Percentiles rank a stretch among this genome's conserved stretches.
phyloP scores from a whole-genome alignment of 768 basidiomycete species.

The Termitomyces sp. region DNA sequence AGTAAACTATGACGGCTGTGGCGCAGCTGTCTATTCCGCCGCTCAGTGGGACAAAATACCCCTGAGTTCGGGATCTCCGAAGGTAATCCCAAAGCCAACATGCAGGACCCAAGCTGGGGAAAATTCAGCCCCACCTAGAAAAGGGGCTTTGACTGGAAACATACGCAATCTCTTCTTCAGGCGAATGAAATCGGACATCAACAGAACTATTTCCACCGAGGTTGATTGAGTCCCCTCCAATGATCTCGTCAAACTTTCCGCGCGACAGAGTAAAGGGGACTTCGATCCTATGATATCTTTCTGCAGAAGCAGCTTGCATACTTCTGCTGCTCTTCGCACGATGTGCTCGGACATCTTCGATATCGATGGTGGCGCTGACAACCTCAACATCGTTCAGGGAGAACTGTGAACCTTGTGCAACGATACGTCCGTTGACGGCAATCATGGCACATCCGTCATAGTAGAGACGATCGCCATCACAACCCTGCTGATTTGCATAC shows the following conservation, averaged over 20 bases:
- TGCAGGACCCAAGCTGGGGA: slow-evolving; percentile 82
- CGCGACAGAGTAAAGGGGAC: slow-evolving; percentile 76
- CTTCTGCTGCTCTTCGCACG: slow-evolving; percentile 79
- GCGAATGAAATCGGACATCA: slow-evolving; percentile 71
- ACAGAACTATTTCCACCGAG: slow-evolving; percentile 33
- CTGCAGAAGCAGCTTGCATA: slow-evolving; percentile 81
- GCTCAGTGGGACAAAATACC: slow-evolving; percentile 93
- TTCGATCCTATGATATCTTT: slow-evolving; percentile 78
- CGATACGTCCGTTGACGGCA: slow-evolving; percentile 86
- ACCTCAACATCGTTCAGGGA: slow-evolving; percentile 96
- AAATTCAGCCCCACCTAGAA: background rate
- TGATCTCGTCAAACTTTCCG: slow-evolving; percentile 66
- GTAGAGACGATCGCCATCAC: slow-evolving; percentile 96
- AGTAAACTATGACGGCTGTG: slow-evolving; percentile 92
- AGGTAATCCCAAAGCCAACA: slow-evolving; percentile 99
- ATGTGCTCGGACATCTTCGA: slow-evolving; percentile 94
- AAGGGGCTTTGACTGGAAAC: slow-evolving; percentile 25
- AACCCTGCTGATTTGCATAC: slow-evolving; percentile 98
- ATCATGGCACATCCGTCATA: slow-evolving; percentile 98
- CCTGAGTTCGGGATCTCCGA: slow-evolving; percentile 86
- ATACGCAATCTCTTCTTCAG: slow-evolving; percentile 98
- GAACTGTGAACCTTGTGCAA: slow-evolving; percentile 97
- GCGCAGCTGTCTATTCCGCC: slow-evolving; percentile 98
- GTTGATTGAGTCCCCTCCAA: slow-evolving; percentile 44
- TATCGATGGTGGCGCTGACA: slow-evolving; percentile 91